phyloP scores from a whole-genome alignment of 106 monocot genomes.

The Xerophyta viscosa region DNA sequence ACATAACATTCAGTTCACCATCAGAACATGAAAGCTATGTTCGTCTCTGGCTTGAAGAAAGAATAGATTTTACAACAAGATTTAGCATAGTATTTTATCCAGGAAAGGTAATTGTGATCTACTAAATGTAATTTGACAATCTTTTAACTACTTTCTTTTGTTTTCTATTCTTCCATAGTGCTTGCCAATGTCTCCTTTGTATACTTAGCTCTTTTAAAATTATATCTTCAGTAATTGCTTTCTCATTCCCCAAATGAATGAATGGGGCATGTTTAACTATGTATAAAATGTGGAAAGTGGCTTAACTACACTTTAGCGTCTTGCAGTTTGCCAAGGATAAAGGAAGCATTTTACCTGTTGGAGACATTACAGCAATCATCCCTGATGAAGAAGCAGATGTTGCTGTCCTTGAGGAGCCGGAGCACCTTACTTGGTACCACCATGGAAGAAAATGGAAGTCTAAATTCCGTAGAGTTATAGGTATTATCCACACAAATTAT shows the following conservation, averaged over 20 bases:
- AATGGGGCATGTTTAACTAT: no score
- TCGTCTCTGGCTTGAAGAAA: conserved; percentile 53
- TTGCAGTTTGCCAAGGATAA: conserved; percentile 1
- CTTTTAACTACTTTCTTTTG: no score
- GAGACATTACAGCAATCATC: conserved; percentile 4
- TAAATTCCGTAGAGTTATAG: conserved; percentile 75
- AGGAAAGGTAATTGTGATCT: conserved; percentile 85
- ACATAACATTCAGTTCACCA: conserved; percentile 51
- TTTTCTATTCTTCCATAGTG: no score
- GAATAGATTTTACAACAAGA: conserved; percentile 28
- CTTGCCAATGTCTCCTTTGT: no score
- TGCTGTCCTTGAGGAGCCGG: background rate
- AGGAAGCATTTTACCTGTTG: conserved; percentile 7
- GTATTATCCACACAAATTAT: conserved; percentile 91
- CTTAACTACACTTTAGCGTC: no score
- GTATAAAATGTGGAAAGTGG: no score
- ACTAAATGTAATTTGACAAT: no score
- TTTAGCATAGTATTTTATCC: conserved; percentile 72
- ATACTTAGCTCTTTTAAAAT: no score
- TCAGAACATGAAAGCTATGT: conserved; percentile 69
- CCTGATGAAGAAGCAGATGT: background rate
- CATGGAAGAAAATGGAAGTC: conserved; percentile 86
- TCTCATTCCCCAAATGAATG: no score
- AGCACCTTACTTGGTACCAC: conserved; percentile 21
- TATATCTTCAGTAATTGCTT: no score